Evolutionary conservation across 352 stramenopile genomes (phyloP), one percentile per base, ranked within the genome.

Genomic region (Globisporangium okanoganense): DNA sequence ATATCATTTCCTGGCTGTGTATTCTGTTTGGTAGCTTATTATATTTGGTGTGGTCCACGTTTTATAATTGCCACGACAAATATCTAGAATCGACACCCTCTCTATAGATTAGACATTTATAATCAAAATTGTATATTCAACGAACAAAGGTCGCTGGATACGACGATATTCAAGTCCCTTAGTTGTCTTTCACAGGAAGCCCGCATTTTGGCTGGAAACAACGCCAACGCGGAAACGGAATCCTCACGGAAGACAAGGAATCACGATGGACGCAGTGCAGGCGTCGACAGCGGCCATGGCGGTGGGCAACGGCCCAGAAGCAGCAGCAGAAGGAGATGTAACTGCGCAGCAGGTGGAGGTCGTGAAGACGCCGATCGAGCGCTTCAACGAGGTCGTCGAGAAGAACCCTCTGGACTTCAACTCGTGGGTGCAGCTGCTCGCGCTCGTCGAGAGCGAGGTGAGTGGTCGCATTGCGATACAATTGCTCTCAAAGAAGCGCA

Each of bases 391-490:
- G 31, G 61, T 67, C 14, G 79, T 93, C 43, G 67, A 80, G 48
- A 64, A 70, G 58, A 93, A 89, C 56, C 84, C 84, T 51, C 73
- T 93, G 35, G 84, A 93, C 62, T 93, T 93, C 58, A 87, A 87
- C 61, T 78, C 84, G 48, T 93, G 84, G 84, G 75, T 87, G 58
- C 76, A 88, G 57, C 61, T 93, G 58, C 64, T 93, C 25, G 62
- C 84, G 51, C 75, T 88, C 45, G 75, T 90, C 9, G 81, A 91
- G 67, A 85, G 64, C 45, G 82, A 93, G 51, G 79, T 88, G 65
- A 10, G 51, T 2, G 16, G 18, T 25, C 25, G 27, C 27, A 22
- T 6, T 55, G 31, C 9, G 27, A 40, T 55, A 18, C 16, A 4
- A 25, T 6, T 8, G 48, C 48, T 48, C n/a, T n/a, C n/a, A n/a